Conservation (phyloP, 1,284 basidiomycete species). For the Phaffia rhodozyma region DNA sequence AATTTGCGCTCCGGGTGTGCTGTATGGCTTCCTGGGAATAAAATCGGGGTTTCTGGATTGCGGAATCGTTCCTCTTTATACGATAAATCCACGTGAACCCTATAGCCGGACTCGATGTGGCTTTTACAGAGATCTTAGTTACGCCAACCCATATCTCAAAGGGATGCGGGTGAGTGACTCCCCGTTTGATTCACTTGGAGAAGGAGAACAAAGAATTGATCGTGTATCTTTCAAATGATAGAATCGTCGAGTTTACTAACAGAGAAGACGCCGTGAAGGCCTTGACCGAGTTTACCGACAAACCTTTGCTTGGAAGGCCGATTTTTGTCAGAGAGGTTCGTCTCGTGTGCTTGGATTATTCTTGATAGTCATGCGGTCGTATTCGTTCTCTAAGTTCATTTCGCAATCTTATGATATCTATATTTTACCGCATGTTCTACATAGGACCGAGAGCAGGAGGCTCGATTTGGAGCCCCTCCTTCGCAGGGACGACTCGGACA, state of each 20-base stretch:
- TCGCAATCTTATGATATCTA: constrained; percentile 1
- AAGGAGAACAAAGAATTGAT: not conserved
- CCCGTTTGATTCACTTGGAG: not conserved
- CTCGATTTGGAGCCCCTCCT: constrained; percentile 83
- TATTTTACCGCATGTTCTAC: constrained; percentile 7
- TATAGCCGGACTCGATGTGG: constrained; percentile 78
- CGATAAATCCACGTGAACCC: not conserved
- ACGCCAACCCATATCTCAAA: constrained; percentile 94
- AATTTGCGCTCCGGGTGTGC: constrained; percentile 12
- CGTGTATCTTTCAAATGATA: constrained; percentile 30
- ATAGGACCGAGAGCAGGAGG: constrained; percentile 90
- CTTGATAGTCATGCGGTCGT: too few relatives aligned
- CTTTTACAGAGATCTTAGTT: constrained; percentile 95
- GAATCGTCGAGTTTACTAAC: constrained; percentile 82
- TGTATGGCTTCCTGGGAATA: constrained; percentile 14
- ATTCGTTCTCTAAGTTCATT: not conserved
- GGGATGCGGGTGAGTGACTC: constrained; percentile 77
- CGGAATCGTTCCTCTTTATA: not conserved
- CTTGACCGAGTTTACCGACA: constrained; percentile 76
- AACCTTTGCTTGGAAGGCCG: constrained; percentile 72
- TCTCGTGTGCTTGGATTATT: not conserved
- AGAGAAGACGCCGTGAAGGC: constrained; percentile 73
- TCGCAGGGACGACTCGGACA: constrained; percentile 88
- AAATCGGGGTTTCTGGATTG: too few relatives aligned
- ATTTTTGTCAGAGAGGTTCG: constrained; percentile 90